Base-by-base conservation (phyloP, 2,329 filamentous ascomycete species). In the Aspergillus quadricinctus region DNA sequence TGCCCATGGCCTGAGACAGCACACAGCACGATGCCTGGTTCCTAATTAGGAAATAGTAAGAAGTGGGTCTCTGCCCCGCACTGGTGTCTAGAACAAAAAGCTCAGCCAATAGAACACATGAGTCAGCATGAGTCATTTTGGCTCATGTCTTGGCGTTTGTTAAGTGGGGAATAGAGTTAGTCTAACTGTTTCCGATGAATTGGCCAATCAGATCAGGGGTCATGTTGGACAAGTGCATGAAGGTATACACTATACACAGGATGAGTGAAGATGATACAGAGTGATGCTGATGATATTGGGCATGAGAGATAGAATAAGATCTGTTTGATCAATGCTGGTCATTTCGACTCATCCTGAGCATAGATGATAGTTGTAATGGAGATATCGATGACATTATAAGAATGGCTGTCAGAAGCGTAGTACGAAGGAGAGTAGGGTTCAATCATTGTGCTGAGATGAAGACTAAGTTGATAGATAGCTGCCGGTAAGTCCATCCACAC, bases 91-190 rank as follows among this genome's bases (percentile, higher is more conserved):
- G 31, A 7, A 6, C 1, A 1, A 35, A 35, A 6, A 0, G 14
- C 14, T 17, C 4, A 5, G 2, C 43, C 43, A 46, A 46, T n/a
- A n/a, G n/a, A n/a, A n/a, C n/a, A n/a, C n/a, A 45, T 57, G 49
- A 54, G 27, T 41, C 31, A 57, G 14, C 49, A 57, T 57, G 55
- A 57, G 17, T 58, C 56, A 58, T 56, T 46, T 35, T 58, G 11
- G 40, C 53, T 50, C 53, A 49, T 37, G 10, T 14, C 8, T 25
- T 14, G 11, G 45, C 49, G 49, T 31, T 23, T 21, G 28, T 3
- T 23, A 23, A 23, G 23, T 23, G 23, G 23, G 11, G 7, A 4
- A 10, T 29, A 3, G 0, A 6, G 25, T 17, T 1, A 37, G 35
- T 29, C 35, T 58, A 57, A 45, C n/a, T 14, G 9, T 37, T 55